Conservation (phyloP, 192 early-diverging fungal genomes). For the Kappamyces sp. region DNA sequence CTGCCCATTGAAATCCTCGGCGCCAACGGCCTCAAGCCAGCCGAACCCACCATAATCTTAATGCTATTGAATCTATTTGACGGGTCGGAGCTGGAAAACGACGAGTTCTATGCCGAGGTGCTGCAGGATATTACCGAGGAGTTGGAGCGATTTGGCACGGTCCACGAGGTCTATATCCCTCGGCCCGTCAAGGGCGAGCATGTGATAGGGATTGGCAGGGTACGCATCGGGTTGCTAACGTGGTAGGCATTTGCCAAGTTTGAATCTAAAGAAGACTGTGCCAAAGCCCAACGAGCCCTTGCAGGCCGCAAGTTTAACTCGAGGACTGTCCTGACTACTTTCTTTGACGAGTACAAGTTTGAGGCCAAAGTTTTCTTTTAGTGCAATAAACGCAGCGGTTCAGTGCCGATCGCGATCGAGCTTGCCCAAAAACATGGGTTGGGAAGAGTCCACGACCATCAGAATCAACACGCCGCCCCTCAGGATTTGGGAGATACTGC, state of each 20-base stretch:
- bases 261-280: conserved; percentile 49
- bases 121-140: conserved; percentile 87
- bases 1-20: conserved; percentile 36
- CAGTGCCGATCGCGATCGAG: too few relatives aligned
- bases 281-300: conserved; percentile 68
- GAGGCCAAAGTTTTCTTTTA: conserved; percentile 41
- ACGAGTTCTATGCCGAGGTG: conserved; percentile 86
- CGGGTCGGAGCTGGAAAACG: conserved; percentile 73
- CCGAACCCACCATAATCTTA: conserved; percentile 70
- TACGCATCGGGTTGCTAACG: conserved; percentile 25
- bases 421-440: too few relatives aligned
- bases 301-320: conserved; percentile 92
- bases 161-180: conserved; percentile 80
- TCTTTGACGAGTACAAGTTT: conserved; percentile 70
- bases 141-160: conserved; percentile 77
- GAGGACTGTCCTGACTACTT: conserved; percentile 86
- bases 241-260: conserved; percentile 83
- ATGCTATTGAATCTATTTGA: conserved; percentile 95
- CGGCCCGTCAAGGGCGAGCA: conserved; percentile 52
- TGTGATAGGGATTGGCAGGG: conserved; percentile 77
- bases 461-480: too few relatives aligned
- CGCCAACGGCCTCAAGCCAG: conserved; percentile 40
- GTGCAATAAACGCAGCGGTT: too few relatives aligned
- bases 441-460: too few relatives aligned
- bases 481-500: background rate